phyloP scores from a whole-genome alignment of 371 early-diverging fungal species.

The Fennellomyces sp. region DNA sequence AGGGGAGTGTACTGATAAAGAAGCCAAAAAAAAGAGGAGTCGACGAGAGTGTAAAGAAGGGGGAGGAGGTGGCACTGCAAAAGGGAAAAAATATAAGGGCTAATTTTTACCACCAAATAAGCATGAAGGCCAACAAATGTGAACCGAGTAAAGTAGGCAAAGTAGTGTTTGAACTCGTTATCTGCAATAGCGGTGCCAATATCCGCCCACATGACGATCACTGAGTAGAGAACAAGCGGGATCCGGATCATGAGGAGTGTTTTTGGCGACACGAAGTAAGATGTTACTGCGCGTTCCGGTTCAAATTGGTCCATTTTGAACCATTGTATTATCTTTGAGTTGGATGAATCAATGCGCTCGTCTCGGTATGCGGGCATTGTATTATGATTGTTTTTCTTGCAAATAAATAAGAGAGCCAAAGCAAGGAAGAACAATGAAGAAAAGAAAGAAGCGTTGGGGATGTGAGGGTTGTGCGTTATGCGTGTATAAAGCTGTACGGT shows the following conservation, averaged over 20 bases:
- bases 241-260: conserved; percentile 47
- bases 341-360: conserved; percentile 20
- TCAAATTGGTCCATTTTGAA: conserved; percentile 52
- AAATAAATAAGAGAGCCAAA: too few relatives aligned
- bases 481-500: too few relatives aligned
- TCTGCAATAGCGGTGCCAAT: conserved; percentile 27
- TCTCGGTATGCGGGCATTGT: conserved; percentile 22
- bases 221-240: conserved; percentile 36
- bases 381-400: too few relatives aligned
- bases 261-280: conserved; percentile 49
- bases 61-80: neutral
- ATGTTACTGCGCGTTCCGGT: conserved; percentile 57
- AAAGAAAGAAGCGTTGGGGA: neutral
- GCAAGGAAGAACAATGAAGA: neutral
- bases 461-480: neutral
- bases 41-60: neutral
- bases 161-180: conserved; percentile 15
- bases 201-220: conserved; percentile 44
- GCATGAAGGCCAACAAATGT: conserved; percentile 55
- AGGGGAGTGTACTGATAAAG: neutral
- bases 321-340: conserved; percentile 34
- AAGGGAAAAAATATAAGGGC: neutral
- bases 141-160: conserved; percentile 55
- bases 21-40: neutral
- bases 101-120: conserved; percentile 52